Base-by-base conservation (phyloP, 2,329 filamentous ascomycete species). In the Alternaria solani region DNA sequence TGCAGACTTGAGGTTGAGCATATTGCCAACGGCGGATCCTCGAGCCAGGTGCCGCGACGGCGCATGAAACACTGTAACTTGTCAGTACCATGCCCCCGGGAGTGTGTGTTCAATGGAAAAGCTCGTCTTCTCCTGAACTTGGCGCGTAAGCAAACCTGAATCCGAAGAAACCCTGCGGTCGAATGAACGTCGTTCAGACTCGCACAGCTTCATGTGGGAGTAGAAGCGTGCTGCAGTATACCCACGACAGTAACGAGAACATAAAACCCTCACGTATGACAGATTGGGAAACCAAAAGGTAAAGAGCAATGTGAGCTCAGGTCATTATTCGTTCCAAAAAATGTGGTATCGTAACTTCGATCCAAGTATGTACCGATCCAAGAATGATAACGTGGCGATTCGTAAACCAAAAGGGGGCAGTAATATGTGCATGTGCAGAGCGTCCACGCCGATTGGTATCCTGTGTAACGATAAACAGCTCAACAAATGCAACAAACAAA, bases 401-500 rank as follows among this genome's bases (percentile, higher is more conserved):
- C 42, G 49, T 53, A 23, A 53, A 57, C 57, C 52, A 55, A 63
- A 60, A 55, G 28, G 36, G 36, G 34, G 51, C 39, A n/a, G 56
- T 26, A 36, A 25, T 25, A 42, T 23, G 38, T 30, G 42, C 42
- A 60, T 36, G 46, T 41, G 12, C 39, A 28, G 39, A 46, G 48
- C 30, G 38, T 47, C 52, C 57, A 44, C 34, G 44, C 38, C 38
- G 57, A 28, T 39, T 52, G 53, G 47, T 49, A 60, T 56, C 39
- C 54, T 57, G 58, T 23, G 46, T 41, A 51, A 43, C 34, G 23
- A 51, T 26, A 38, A 34, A 55, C 32, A 14, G 30, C 51, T 59
- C 52, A 61, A 59, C 47, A 64, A 65, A 68, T 52, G 60, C 60
- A 71, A 63, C 66, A 72, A 73, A 69, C 69, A 64, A 53, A 61